Evolutionary conservation across 192 early-diverging fungal genomes (phyloP).

Genomic region (Dispira parvispora): DNA sequence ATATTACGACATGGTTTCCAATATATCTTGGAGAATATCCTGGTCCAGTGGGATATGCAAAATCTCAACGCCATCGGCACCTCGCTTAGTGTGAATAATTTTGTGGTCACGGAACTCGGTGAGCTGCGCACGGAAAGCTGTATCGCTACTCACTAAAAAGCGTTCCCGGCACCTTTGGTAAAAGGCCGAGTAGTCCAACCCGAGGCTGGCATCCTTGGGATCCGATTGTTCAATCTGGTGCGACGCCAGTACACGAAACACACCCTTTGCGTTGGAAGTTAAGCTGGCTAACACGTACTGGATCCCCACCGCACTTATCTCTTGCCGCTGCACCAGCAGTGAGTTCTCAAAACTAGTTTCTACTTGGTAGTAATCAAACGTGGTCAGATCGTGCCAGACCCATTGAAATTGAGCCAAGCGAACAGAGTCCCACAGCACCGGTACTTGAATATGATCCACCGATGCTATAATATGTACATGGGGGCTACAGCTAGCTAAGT

Average conservation of each 20-base stretch:
- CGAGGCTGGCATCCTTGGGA: slow-evolving; percentile 17
- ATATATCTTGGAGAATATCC: slow-evolving; percentile 39
- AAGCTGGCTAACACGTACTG: slow-evolving; percentile 66
- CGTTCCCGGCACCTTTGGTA: slow-evolving; percentile 59
- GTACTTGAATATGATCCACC: slow-evolving; percentile 82
- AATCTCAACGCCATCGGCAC: slow-evolving; percentile 43
- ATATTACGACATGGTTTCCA: slow-evolving; percentile 36
- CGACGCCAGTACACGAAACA: slow-evolving; percentile 76
- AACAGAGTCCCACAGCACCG: slow-evolving; percentile 74
- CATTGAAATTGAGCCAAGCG: slow-evolving; percentile 52
- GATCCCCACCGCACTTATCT: slow-evolving; percentile 48
- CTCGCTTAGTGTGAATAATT: slow-evolving; percentile 51
- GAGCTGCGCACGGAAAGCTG: slow-evolving; percentile 78
- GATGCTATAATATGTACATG: slow-evolving; percentile 66
- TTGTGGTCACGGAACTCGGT: slow-evolving; percentile 88
- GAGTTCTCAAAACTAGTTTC: slow-evolving; percentile 80
- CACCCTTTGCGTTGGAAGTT: slow-evolving; percentile 65
- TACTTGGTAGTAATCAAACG: slow-evolving; percentile 57
- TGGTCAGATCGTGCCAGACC: slow-evolving; percentile 85
- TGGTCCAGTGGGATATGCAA: slow-evolving; percentile 57
- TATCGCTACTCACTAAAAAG: slow-evolving; percentile 67
- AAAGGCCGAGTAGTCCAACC: slow-evolving; percentile 45
- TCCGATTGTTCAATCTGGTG: slow-evolving; percentile 43
- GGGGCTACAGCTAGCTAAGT: slow-evolving; percentile 40
- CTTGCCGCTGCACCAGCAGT: slow-evolving; percentile 29